These are phyloP conservation scores for Esteya vermicola DNA, from an alignment of 2,329 filamentous ascomycete genomes.

Conservation along the genomic window DNA sequence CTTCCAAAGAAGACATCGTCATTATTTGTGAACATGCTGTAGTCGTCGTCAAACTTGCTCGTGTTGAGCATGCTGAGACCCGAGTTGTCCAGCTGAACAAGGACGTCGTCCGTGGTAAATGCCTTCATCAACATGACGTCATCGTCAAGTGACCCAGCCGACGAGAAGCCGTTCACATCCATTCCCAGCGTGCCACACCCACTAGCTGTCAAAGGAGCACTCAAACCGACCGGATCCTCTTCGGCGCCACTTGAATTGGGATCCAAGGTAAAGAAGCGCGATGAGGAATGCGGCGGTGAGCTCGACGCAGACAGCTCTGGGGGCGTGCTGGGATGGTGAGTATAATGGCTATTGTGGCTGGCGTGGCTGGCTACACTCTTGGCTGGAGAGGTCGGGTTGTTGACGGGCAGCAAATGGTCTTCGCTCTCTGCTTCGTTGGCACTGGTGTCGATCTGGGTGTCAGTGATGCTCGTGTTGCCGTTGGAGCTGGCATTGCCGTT, in stretches of 20 bases:
- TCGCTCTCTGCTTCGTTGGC: slow-evolving; percentile 4
- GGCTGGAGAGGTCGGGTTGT: slow-evolving; percentile 27
- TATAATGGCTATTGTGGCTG: too few species aligned
- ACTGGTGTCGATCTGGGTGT: too few species aligned
- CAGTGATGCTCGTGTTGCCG: too few species aligned
- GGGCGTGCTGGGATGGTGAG: slow-evolving; percentile 27
- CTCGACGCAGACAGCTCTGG: slow-evolving; percentile 47
- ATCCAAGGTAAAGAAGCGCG: slow-evolving; percentile 33
- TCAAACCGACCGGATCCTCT: slow-evolving; percentile 12
- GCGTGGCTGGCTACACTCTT: slow-evolving; percentile 36
- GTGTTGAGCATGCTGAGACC: slow-evolving; percentile 35
- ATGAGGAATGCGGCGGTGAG: slow-evolving; percentile 31
- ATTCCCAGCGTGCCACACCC: slow-evolving; percentile 13
- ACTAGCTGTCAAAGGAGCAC: slow-evolving; percentile 17
- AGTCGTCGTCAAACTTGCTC: slow-evolving; percentile 40
- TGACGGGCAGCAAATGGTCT: slow-evolving; percentile 11
- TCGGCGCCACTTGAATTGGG: slow-evolving; percentile 20
- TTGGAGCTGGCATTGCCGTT: too few species aligned
- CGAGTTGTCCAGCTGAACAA: slow-evolving; percentile 26
- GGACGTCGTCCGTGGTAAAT: slow-evolving; percentile 27
- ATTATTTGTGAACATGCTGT: slow-evolving; percentile 35
- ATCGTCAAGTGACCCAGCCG: slow-evolving; percentile 21
- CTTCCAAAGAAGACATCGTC: slow-evolving; percentile 38
- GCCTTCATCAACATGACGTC: slow-evolving; percentile 28
- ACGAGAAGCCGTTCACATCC: slow-evolving; percentile 19